Base-by-base conservation (phyloP, 2,329 filamentous ascomycete species). In the Parasarocladium wereldwijsianum region DNA sequence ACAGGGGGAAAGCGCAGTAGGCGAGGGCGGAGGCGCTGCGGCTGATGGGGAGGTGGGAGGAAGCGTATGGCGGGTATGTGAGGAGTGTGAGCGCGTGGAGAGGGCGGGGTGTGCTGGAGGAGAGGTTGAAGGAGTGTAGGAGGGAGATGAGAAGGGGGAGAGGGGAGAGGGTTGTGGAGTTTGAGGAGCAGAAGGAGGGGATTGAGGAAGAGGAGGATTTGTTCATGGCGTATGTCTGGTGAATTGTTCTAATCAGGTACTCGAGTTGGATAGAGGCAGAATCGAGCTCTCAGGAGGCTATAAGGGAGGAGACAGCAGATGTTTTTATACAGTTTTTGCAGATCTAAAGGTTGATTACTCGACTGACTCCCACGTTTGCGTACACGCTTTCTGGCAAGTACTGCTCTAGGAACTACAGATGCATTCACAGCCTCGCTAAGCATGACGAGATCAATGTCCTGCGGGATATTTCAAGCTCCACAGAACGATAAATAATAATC, bases 1-100 rank as follows among this genome's bases (percentile, higher is more conserved):
- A 30, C 18, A 32, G 22, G 9, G 34, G 26, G 13, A 29, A n/a
- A 22, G 32, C 25, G 26, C 26, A 19, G 22, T 25, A 23, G 29
- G 22, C 13, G 15, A 21, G 11, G 26, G 29, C 15, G 15, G 32
- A 34, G 23, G 16, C 27, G 11, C 29, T 22, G 17, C 17, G 13
- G 26, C 17, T 12, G 19, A 26, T 19, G 32, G 18, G 11, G 26
- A 26, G 18, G 32, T 33, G 16, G 20, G 23, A 23, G 14, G 20
- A 8, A 20, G 29, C n/a, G 11, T 24, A 36, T 15, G 29, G 27
- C 12, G 30, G 30, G 17, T 37, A 33, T 25, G 20, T 36, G 8
- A 17, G 32, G 30, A 32, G 35, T 28, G n/a, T 26, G 33, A 20
- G 34, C 32, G 14, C 24, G 24, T 15, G 28, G 32, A 13, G 27